Evolutionary conservation across 1,284 basidiomycete species (phyloP), one percentile per base, ranked within the genome.

Genomic region (Erythrobasidium hasegawianum): DNA sequence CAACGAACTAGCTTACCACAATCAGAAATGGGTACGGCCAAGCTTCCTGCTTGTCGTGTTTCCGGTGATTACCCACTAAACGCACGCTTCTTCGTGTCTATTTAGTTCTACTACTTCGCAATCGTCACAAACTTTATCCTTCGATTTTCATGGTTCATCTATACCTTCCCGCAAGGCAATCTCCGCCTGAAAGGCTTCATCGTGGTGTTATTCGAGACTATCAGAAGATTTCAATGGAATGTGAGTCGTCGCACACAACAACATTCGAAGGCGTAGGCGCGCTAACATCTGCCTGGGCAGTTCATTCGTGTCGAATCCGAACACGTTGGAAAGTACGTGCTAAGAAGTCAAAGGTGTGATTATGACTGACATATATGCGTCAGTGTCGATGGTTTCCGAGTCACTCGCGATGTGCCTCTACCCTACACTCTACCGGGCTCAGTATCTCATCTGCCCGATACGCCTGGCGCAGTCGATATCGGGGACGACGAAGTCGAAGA

Each of bases 1-100:
- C 0, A 55, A 67, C 22, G 72, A 74, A 43, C 67, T 75, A 33
- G 73, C 59, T 38, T 74, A 71, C 72, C 69, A 68, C 41, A 69
- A 71, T 40, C 8, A 57, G 14, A 55, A 60, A 14, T 73, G 69
- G 69, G 58, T 57, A 50, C 33, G 59, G 14, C n/a, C n/a, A n/a
- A n/a, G n/a, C n/a, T n/a, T n/a, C n/a, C n/a, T 14, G 27, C n/a
- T n/a, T 13, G n/a, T n/a, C 40, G n/a, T 41, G n/a, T n/a, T n/a
- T n/a, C n/a, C n/a, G n/a, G n/a, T n/a, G n/a, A n/a, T n/a, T n/a
- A n/a, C n/a, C n/a, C 33, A 11, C 33, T 33, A 33, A 5, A 33
- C 33, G 11, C 4, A 24, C 24, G n/a, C 10, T 57, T 13, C 13
- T 33, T 2, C 5, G n/a, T 24, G n/a, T 59, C 1, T n/a, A 26